Evolutionary conservation across 2,329 filamentous ascomycete species (phyloP), one percentile per base, ranked within the genome.

Genomic region (Botrytis elliptica): DNA sequence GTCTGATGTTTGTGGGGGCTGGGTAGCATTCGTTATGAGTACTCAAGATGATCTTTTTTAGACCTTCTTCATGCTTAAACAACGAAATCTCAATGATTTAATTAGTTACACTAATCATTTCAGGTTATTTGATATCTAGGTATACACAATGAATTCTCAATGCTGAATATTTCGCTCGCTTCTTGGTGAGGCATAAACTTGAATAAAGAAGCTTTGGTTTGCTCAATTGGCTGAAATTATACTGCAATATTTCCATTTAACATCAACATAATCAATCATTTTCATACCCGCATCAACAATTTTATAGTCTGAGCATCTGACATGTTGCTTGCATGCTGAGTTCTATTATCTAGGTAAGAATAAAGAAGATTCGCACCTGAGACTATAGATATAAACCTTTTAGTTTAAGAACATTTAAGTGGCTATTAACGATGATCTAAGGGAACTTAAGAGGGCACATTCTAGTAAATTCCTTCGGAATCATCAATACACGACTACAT

Each of bases 401-500:
- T n/a, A 52, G 4, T n/a, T n/a, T n/a, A n/a, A 14, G 0, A n/a
- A n/a, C 1, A 52, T 2, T 49, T n/a, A 0, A n/a, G 49, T n/a
- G 2, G 25, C 12, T 52, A 52, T 52, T 42, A 4, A 42, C 4
- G 16, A 14, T 42, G 42, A 42, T 42, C 16, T 7, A 42, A 42
- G 14, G 1, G 16, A 42, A 16, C 42, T 42, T 42, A 14, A 18
- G 42, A 44, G 25, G 9, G 22, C 9, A 12, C 22, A 25, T 25
- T 49, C 46, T 49, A 1, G 22, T 12, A 12, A 4, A 8, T 25
- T 25, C 9, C 46, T 49, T 25, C 22, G 22, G 9, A 12, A 12
- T 12, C 22, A 0, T 52, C 96, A 73, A 99, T 95, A 80, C 95
- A 94, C 85, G 88, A 99, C 98, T 83, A 94, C 91, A 59, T 92